These are phyloP conservation scores for Fusarium setosum DNA, from an alignment of 2,329 filamentous ascomycete species.

Conservation along the genomic window DNA sequence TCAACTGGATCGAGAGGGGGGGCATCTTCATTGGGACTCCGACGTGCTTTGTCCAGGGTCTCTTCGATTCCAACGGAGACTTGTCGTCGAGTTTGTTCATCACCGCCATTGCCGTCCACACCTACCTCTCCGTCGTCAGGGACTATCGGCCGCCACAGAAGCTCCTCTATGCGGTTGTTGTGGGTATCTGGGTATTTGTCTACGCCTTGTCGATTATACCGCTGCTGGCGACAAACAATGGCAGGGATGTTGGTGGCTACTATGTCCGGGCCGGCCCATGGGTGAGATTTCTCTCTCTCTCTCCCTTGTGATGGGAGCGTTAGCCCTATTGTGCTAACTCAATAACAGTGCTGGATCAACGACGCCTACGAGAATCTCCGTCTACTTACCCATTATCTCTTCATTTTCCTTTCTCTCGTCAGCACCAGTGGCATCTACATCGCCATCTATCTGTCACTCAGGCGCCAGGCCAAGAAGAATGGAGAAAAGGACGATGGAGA, in stretches of 20 bases:
- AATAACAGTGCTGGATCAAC: constrained; percentile 70
- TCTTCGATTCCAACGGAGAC: constrained; percentile 74
- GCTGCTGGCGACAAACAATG: constrained; percentile 55
- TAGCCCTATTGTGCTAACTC: not conserved
- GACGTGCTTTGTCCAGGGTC: constrained; percentile 72
- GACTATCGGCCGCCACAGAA: constrained; percentile 63
- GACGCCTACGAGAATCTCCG: constrained; percentile 63
- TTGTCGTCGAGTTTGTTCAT: constrained; percentile 75
- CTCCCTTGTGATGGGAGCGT: no score
- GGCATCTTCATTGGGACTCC: constrained; percentile 63
- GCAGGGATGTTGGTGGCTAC: constrained; percentile 54
- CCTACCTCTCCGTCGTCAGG: constrained; percentile 70
- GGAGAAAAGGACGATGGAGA: not conserved
- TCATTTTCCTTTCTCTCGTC: constrained; percentile 62
- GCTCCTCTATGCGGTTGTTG: constrained; percentile 61
- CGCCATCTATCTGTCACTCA: constrained; percentile 52
- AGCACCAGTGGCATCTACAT: constrained; percentile 52
- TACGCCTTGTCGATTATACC: constrained; percentile 66
- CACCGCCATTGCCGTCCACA: constrained; percentile 72
- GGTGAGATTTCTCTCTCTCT: constrained; percentile 52
- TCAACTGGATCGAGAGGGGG: constrained; percentile 65
- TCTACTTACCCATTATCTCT: constrained; percentile 71
- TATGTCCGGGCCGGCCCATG: constrained; percentile 74
- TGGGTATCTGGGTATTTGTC: constrained; percentile 66
- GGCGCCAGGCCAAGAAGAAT: constrained; percentile 30